Conservation (phyloP, 208 protist species). For the Trypanosoma mega region DNA sequence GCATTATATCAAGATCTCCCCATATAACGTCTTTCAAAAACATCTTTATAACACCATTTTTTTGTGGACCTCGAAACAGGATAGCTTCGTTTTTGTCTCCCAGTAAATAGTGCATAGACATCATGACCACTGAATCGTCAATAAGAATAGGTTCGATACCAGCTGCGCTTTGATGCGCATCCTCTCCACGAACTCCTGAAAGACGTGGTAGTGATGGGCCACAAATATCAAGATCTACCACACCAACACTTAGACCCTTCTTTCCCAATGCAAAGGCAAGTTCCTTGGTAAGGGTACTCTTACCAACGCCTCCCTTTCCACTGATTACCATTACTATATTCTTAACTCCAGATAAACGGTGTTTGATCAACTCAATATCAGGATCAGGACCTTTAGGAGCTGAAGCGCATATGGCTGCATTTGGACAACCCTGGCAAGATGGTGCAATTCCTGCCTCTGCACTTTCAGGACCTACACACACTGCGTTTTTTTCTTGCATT, state of each 20-base stretch:
- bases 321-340: slow-evolving; percentile 90
- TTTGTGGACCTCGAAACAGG: slow-evolving; percentile 98
- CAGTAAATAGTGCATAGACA: slow-evolving; percentile 98
- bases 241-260: slow-evolving; percentile 91
- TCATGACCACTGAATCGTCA: slow-evolving; percentile 95
- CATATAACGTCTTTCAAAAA: slow-evolving; percentile 98
- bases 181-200: slow-evolving; percentile 84
- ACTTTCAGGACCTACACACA: slow-evolving; percentile 96
- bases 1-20: slow-evolving; percentile 97
- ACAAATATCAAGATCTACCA: slow-evolving; percentile 99
- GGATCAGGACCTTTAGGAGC: slow-evolving; percentile 92
- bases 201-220: slow-evolving; percentile 95
- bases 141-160: slow-evolving; percentile 97
- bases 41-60: slow-evolving; percentile 98
- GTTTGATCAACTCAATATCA: slow-evolving; percentile 82
- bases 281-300: slow-evolving; percentile 93
- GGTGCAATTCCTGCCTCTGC: slow-evolving; percentile 93
- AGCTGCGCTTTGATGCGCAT: slow-evolving; percentile 87
- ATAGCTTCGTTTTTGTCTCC: slow-evolving; percentile 96
- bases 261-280: slow-evolving; percentile 81
- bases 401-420: slow-evolving; percentile 95
- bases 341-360: slow-evolving; percentile 72
- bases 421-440: slow-evolving; percentile 98
- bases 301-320: slow-evolving; percentile 95
- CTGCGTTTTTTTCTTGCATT: slow-evolving; percentile 32